A percentile compares a stretch with the other conserved stretches of the same genome.
These are phyloP conservation scores for Pyricularia pennisetigena DNA, from an alignment of 2,329 filamentous ascomycete genomes.

Conservation along the genomic window DNA sequence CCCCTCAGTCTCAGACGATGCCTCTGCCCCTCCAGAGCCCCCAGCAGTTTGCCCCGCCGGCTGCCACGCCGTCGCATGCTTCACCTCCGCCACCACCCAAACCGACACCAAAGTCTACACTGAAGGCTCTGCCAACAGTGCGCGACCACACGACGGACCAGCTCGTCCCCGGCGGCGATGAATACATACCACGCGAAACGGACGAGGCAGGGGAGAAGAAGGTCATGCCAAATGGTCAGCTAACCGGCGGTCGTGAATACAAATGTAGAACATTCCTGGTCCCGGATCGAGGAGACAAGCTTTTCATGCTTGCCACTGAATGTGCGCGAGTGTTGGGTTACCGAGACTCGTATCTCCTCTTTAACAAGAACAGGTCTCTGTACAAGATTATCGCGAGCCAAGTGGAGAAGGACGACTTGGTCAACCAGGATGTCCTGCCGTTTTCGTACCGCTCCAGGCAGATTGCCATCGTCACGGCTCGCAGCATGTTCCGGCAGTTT, in stretches of 20 bases:
- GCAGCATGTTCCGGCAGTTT: slow-evolving; percentile 98
- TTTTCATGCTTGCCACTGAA: slow-evolving; percentile 98
- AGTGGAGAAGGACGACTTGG: slow-evolving; percentile 91
- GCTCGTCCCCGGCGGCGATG: slow-evolving; percentile 77
- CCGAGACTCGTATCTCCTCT: slow-evolving; percentile 92
- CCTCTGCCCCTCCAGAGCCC: slow-evolving; percentile 32
- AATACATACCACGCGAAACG: slow-evolving; percentile 88
- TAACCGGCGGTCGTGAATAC: slow-evolving; percentile 77
- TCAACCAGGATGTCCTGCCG: slow-evolving; percentile 86
- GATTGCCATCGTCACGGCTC: slow-evolving; percentile 94
- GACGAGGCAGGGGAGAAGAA: slow-evolving; percentile 94
- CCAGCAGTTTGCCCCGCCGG: slow-evolving; percentile 24
- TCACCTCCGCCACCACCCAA: slow-evolving; percentile 53
- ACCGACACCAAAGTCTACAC: slow-evolving; percentile 69
- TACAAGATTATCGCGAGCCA: slow-evolving; percentile 98
- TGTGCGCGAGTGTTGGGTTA: slow-evolving; percentile 91
- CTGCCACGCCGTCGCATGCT: slow-evolving; percentile 34
- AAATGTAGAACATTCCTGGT: slow-evolving; percentile 90
- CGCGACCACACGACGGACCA: slow-evolving; percentile 97
- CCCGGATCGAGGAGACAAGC: slow-evolving; percentile 79
- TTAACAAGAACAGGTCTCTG: slow-evolving; percentile 96
- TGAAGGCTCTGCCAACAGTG: slow-evolving; percentile 93
- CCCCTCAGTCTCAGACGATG: slow-evolving; percentile 42
- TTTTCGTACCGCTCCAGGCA: slow-evolving; percentile 98
- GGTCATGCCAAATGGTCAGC: slow-evolving; percentile 73